Conservation (phyloP, 2,329 filamentous ascomycete species). For the Hymenoscyphus linearis region DNA sequence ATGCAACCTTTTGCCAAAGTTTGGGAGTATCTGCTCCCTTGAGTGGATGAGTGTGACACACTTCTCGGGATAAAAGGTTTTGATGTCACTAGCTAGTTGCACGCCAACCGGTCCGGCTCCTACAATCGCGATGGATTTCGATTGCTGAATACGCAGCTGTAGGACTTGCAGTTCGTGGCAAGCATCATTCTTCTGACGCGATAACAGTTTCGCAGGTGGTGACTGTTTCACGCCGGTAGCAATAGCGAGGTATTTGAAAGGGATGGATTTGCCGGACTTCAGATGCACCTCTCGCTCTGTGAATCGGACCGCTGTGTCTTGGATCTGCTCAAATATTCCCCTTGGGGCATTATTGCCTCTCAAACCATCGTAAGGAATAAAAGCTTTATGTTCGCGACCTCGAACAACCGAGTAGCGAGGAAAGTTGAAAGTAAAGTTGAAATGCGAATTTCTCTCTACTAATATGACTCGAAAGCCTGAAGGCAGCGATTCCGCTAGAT, state of each 20-base stretch:
- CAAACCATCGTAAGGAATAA: slow-evolving; percentile 41
- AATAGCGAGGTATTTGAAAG: slow-evolving; percentile 39
- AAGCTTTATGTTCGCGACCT: slow-evolving; percentile 41
- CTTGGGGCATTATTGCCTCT: slow-evolving; percentile 27
- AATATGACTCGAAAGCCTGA: slow-evolving; percentile 41
- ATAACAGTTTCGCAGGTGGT: slow-evolving; percentile 32
- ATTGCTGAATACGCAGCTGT: slow-evolving; percentile 30
- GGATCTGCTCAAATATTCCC: slow-evolving; percentile 31
- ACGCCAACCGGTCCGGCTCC: slow-evolving; percentile 47
- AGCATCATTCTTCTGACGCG: slow-evolving; percentile 29
- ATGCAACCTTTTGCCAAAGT: slow-evolving; percentile 39
- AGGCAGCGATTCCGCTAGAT: slow-evolving; percentile 36
- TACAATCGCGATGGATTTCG: slow-evolving; percentile 31
- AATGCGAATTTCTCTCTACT: slow-evolving; percentile 47
- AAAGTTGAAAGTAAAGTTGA: slow-evolving; percentile 45
- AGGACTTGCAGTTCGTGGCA: slow-evolving; percentile 29
- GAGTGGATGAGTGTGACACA: slow-evolving; percentile 44
- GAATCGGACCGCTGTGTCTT: slow-evolving; percentile 32
- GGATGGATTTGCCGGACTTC: slow-evolving; percentile 32
- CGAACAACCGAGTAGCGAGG: slow-evolving; percentile 42
- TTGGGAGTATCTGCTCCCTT: slow-evolving; percentile 35
- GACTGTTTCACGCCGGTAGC: slow-evolving; percentile 37
- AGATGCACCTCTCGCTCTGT: slow-evolving; percentile 31
- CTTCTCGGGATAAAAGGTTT: slow-evolving; percentile 41
- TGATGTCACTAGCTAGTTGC: slow-evolving; percentile 44